Evolutionary conservation across 2,329 filamentous ascomycete species (phyloP).

Genomic region (Penicillium vulpinum): DNA sequence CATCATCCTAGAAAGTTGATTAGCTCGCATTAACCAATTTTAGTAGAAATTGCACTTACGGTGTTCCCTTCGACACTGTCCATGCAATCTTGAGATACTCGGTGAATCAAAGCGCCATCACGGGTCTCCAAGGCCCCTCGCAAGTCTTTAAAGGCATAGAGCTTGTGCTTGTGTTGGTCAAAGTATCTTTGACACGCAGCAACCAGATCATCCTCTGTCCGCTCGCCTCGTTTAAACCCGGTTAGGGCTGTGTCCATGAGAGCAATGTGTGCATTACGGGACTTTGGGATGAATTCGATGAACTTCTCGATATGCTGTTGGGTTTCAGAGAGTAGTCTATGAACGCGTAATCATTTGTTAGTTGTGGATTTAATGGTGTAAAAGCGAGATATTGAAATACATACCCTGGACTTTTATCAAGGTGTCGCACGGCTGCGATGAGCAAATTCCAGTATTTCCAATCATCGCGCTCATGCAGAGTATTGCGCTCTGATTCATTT

Average conservation of each 20-base stretch:
- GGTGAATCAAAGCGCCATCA: constrained; percentile 20
- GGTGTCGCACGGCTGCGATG: constrained; percentile 34
- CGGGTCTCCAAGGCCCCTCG: constrained; percentile 35
- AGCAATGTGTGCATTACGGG: constrained; percentile 46
- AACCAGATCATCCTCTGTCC: constrained; percentile 36
- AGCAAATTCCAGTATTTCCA: constrained; percentile 50
- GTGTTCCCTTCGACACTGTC: constrained; percentile 21
- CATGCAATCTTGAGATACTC: constrained; percentile 3
- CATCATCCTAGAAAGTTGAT: constrained; percentile 16
- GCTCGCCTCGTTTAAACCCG: constrained; percentile 27
- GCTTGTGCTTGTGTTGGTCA: constrained; percentile 42
- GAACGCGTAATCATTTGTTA: constrained; percentile 18
- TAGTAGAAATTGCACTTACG: constrained; percentile 20
- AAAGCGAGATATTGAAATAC: constrained; percentile 12
- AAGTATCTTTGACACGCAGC: constrained; percentile 44
- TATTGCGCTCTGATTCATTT: constrained; percentile 29
- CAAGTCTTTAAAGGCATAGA: constrained; percentile 50
- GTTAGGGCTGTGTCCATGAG: constrained; percentile 33
- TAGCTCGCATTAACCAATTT: background rate
- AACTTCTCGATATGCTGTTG: constrained; percentile 39
- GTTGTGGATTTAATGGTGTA: background rate
- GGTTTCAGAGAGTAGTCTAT: constrained; percentile 33
- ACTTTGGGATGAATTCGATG: constrained; percentile 36
- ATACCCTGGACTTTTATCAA: constrained; percentile 35
- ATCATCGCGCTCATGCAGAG: constrained; percentile 43